Conservation (phyloP, 2,329 filamentous ascomycete species). For the Exserohilum rostratum region DNA sequence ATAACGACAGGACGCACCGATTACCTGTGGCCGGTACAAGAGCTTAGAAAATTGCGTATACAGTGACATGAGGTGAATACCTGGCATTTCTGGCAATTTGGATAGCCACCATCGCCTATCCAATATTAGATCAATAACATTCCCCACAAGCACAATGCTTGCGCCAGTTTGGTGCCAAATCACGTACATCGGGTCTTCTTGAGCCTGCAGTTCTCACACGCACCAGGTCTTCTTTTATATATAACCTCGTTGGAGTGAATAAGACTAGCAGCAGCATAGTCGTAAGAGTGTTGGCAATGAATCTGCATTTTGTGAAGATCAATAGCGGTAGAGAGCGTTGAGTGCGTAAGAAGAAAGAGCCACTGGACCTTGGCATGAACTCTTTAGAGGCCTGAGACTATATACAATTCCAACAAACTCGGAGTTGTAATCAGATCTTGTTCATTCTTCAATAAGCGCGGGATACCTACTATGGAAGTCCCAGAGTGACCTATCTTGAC, state of each 20-base stretch:
- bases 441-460: too few species aligned
- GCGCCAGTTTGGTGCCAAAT: not conserved
- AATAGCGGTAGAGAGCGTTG: not conserved
- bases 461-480: too few species aligned
- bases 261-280: not conserved
- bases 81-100: not conserved
- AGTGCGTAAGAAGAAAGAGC: not conserved
- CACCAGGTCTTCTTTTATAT: not conserved
- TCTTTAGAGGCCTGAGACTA: not conserved
- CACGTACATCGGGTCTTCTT: not conserved
- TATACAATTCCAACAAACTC: too few species aligned
- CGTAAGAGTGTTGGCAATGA: not conserved
- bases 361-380: not conserved
- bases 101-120: not conserved
- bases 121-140: not conserved
- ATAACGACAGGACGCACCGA: not conserved
- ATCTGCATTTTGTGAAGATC: not conserved
- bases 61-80: not conserved
- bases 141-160: not conserved
- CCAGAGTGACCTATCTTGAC: too few species aligned
- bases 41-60: not conserved
- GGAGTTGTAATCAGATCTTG: too few species aligned
- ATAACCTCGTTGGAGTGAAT: not conserved
- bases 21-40: not conserved
- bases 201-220: not conserved